Evolutionary conservation across 164 flowering plant genomes (phyloP).

Genomic region (Pachysandra terminalis): DNA sequence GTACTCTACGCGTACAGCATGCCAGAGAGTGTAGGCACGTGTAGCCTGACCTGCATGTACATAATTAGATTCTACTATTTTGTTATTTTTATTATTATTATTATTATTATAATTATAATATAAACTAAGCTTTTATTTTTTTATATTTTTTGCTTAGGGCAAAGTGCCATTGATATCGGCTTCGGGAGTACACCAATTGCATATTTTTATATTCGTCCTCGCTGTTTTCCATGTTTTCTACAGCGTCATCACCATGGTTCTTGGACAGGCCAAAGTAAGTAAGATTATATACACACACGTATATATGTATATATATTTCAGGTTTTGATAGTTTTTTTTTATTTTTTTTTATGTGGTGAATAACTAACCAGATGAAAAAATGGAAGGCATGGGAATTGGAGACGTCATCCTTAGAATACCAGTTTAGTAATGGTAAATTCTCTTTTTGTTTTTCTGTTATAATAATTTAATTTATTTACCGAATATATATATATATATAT

Average conservation of each 20-base stretch:
- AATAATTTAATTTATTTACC: too few relatives aligned
- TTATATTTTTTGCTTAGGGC: slow-evolving; percentile 24
- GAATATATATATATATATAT: too few relatives aligned
- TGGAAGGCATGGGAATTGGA: slow-evolving; percentile 76
- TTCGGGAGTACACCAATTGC: slow-evolving; percentile 57
- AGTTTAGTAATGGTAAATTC: slow-evolving; percentile 47
- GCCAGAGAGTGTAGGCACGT: too few relatives aligned
- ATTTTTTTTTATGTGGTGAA: too few relatives aligned
- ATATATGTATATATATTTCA: background rate
- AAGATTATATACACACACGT: background rate
- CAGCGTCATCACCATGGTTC: slow-evolving; percentile 50
- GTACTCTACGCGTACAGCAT: too few relatives aligned
- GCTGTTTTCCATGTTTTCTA: slow-evolving; percentile 69
- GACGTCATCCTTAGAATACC: slow-evolving; percentile 54
- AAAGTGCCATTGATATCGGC: slow-evolving; percentile 47
- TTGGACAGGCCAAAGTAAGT: slow-evolving; percentile 55
- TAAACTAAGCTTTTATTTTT: too few relatives aligned
- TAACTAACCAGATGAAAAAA: slow-evolving; percentile 48
- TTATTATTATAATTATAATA: too few relatives aligned
- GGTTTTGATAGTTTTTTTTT: background rate
- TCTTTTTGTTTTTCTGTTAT: too few relatives aligned
- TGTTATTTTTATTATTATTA: too few relatives aligned
- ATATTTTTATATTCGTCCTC: slow-evolving; percentile 60
- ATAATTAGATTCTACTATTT: background rate
- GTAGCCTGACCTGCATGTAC: too few relatives aligned